Evolutionary conservation across 352 stramenopile species (phyloP), one percentile per base, ranked within the genome.

Genomic region (Phytophthora pisi): DNA sequence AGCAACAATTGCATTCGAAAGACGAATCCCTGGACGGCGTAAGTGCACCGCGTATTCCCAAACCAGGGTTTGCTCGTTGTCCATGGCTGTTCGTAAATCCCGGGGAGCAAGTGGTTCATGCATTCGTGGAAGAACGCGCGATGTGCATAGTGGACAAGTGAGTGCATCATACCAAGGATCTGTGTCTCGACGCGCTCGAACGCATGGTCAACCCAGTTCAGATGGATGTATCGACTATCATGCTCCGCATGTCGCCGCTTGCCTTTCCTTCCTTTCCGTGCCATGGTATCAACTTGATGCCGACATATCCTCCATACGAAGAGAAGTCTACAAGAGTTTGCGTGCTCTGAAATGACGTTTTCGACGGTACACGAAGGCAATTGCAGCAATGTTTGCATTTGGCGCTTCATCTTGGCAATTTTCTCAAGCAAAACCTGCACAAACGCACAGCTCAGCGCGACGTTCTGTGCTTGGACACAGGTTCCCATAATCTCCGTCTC

Each of bases 291-390:
- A 26, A 92, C 51, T 56, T 90, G 72, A 52, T 90, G 64, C 0
- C 82, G 73, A 43, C 79, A 87, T 49, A 90, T 88, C 16, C 78
- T 74, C 84, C 84, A 92, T 6, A 86, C 79, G 23, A 88, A 88
- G 13, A 85, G 68, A 5, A 92, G 81, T 24, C 82, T 68, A 20
- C 69, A 81, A 0, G 82, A 72, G 47, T 84, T 82, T 0, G 84
- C 79, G 51, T 90, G 86, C 57, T 92, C 84, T 2, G 72, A 66
- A 28, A 90, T n/a, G 15, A 88, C 71, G 2, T 58, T 36, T 42
- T 92, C 82, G 18, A 90, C 36, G 0, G 61, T 65, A 18, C 31
- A 76, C 53, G n/a, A 60, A 54, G 63, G 43, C n/a, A 75, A 30
- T 45, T 82, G 67, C 11, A 90, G 72, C 16, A 54, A 60, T 0